A percentile compares a stretch with the other conserved stretches of the same genome.
These are phyloP conservation scores for Clitopilus passeckerianus DNA, from an alignment of 768 basidiomycete genomes.

Conservation along the genomic window DNA sequence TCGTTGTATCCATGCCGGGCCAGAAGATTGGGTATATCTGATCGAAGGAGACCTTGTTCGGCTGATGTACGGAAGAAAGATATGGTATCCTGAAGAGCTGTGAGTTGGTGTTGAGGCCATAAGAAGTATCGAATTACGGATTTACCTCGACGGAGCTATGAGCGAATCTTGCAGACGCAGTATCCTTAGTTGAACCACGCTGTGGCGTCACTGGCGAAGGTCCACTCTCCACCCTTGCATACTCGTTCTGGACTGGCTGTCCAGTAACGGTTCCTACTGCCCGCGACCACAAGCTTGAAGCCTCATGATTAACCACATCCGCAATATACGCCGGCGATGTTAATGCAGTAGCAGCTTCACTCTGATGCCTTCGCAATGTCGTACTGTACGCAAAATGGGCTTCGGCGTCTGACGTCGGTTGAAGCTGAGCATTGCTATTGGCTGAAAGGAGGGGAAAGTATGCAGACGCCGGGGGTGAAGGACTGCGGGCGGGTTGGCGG, in stretches of 20 bases:
- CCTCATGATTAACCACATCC: slow-evolving; percentile 41
- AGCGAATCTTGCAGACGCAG: slow-evolving; percentile 65
- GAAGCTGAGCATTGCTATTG: slow-evolving; percentile 42
- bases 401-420: slow-evolving; percentile 59
- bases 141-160: slow-evolving; percentile 62
- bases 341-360: slow-evolving; percentile 34
- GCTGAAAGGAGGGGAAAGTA: slow-evolving; percentile 64
- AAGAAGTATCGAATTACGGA: slow-evolving; percentile 4
- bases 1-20: slow-evolving; percentile 86
- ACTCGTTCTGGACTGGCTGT: slow-evolving; percentile 18
- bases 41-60: slow-evolving; percentile 54
- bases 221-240: slow-evolving; percentile 28
- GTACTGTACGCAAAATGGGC: slow-evolving; percentile 83
- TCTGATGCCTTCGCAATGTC: slow-evolving; percentile 64
- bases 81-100: slow-evolving; percentile 59
- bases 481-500: slow-evolving; percentile 23
- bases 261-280: slow-evolving; percentile 30
- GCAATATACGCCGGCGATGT: slow-evolving; percentile 45
- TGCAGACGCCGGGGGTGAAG: slow-evolving; percentile 76
- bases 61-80: slow-evolving; percentile 63
- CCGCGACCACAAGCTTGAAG: slow-evolving; percentile 47
- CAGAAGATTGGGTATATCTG: slow-evolving; percentile 60
- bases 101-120: slow-evolving; percentile 2
- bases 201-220: slow-evolving; percentile 21
- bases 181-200: slow-evolving; percentile 27